A percentile compares a stretch with the other conserved stretches of the same genome.
Evolutionary conservation across 306 rosid species (phyloP).

Genomic region (Cicer judaicum): DNA sequence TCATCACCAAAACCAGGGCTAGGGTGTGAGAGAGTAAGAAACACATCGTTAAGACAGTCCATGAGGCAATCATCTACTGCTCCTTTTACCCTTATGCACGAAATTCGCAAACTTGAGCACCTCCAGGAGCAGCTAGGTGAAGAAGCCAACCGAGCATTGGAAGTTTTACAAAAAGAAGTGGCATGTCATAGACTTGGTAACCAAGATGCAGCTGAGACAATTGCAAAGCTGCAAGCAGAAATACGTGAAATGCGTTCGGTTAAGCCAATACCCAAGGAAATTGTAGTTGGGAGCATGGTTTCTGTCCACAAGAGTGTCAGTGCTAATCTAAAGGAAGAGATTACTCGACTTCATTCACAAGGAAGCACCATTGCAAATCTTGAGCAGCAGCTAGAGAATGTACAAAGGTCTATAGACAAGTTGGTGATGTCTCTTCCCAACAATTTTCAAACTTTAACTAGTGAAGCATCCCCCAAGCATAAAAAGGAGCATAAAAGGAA

Average conservation of each 20-base stretch:
- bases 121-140: slow-evolving; percentile 98
- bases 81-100: slow-evolving; percentile 98
- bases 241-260: slow-evolving; percentile 88
- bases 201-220: slow-evolving; percentile 99
- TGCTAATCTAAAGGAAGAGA: slow-evolving; percentile 97
- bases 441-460: slow-evolving; percentile 60
- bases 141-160: slow-evolving; percentile 96
- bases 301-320: slow-evolving; percentile 82
- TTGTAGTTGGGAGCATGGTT: slow-evolving; percentile 77
- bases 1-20: slow-evolving; percentile 61
- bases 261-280: slow-evolving; percentile 63
- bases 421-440: slow-evolving; percentile 96
- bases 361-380: slow-evolving; percentile 97
- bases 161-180: slow-evolving; percentile 95
- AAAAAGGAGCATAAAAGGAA: slow-evolving; percentile 79
- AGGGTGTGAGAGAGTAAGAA: slow-evolving; percentile 64
- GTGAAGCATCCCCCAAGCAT: slow-evolving; percentile 69
- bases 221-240: slow-evolving; percentile 94
- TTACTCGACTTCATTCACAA: slow-evolving; percentile 95
- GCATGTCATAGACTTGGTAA: slow-evolving; percentile 98
- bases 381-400: slow-evolving; percentile 98
- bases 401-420: slow-evolving; percentile 96
- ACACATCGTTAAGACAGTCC: slow-evolving; percentile 75
- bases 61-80: slow-evolving; percentile 95
- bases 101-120: slow-evolving; percentile 98